A percentile compares a stretch with the other conserved stretches of the same genome.
These are phyloP conservation scores for Ganoderma meredithae DNA, from an alignment of 1,284 basidiomycete species.

Conservation along the genomic window DNA sequence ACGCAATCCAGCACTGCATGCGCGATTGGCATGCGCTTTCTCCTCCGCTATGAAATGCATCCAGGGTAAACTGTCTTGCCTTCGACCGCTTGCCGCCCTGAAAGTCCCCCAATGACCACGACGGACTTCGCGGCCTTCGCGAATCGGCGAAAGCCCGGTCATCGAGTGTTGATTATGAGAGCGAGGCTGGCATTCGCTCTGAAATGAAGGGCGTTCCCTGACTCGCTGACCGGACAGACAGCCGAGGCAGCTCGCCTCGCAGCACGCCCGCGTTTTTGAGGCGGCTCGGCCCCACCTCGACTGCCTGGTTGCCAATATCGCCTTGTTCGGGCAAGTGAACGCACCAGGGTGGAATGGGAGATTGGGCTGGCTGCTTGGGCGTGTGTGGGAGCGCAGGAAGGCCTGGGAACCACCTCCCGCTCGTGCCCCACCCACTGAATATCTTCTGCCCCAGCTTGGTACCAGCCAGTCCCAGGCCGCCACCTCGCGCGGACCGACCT, in stretches of 20 bases:
- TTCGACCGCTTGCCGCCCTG: background rate
- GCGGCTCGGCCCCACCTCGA: constrained; percentile 1
- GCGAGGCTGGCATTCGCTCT: background rate
- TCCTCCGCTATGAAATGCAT: constrained; percentile 1
- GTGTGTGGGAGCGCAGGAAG: constrained; percentile 15
- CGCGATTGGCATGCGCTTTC: constrained; percentile 11
- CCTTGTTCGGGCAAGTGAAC: constrained; percentile 4
- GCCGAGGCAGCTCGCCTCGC: background rate
- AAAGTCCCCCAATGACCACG: background rate
- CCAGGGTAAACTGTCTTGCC: background rate
- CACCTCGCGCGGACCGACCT: constrained; percentile 5
- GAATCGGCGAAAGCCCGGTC: background rate
- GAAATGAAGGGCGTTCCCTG: background rate
- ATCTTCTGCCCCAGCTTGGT: background rate
- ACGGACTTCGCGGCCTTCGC: background rate
- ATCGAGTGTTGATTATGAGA: background rate
- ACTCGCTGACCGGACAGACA: background rate
- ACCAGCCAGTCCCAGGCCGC: background rate
- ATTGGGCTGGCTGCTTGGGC: constrained; percentile 6
- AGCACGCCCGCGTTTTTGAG: constrained; percentile 1
- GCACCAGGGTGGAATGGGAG: constrained; percentile 10
- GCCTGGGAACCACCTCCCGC: background rate
- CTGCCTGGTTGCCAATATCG: background rate
- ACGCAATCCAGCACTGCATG: constrained; percentile 3
- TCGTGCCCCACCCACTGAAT: constrained; percentile 8